These are phyloP conservation scores for Orobanche coerulescens DNA, from an alignment of 257 asterid species.

Conservation along the genomic window DNA sequence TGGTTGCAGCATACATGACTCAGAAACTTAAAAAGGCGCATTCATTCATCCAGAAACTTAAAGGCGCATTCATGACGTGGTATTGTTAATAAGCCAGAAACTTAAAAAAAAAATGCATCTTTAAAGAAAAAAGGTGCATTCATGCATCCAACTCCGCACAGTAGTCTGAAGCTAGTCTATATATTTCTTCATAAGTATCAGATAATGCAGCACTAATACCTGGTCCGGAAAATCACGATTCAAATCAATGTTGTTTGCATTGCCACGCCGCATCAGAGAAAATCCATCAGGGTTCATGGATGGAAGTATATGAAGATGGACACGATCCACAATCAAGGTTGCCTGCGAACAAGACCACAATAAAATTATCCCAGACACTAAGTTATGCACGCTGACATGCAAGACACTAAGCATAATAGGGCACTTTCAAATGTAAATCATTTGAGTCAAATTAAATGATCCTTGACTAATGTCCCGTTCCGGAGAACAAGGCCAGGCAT, in stretches of 20 bases:
- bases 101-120: neutral
- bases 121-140: neutral
- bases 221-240: conserved; percentile 91
- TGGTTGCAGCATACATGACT: neutral
- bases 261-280: conserved; percentile 53
- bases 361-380: neutral
- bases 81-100: neutral
- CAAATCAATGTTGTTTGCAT: conserved; percentile 64
- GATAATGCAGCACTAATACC: conserved; percentile 36
- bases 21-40: neutral
- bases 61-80: neutral
- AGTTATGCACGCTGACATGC: neutral
- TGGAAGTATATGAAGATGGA: conserved; percentile 85
- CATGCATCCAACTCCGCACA: conserved; percentile 4
- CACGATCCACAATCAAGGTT: conserved; percentile 54
- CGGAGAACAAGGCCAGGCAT: neutral
- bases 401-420: conserved; percentile 1
- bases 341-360: conserved; percentile 38
- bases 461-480: neutral
- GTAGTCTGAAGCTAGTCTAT: neutral
- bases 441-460: too few species aligned
- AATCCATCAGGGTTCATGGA: conserved; percentile 83
- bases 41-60: conserved; percentile 8
- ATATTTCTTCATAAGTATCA: neutral
- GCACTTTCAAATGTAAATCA: neutral